Evolutionary conservation across 345 rosid species (phyloP), one percentile per base, ranked within the genome.

Genomic region (Streptanthus diversifolius): DNA sequence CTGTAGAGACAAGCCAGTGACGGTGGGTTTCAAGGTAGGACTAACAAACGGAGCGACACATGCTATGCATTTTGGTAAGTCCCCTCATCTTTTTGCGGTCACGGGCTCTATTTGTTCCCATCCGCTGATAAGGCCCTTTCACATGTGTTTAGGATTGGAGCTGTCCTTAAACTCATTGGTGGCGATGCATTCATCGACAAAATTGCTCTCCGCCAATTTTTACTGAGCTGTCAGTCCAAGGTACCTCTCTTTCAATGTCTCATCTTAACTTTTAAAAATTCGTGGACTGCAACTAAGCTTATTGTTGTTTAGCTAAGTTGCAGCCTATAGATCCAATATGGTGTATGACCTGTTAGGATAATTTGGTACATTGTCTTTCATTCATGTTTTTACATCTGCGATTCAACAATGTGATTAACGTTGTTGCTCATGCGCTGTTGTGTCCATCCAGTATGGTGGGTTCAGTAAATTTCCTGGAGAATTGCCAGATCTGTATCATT

Each of bases 21-120:
- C 79, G 95, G 96, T 72, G 99, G 99, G 62, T 87, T 89, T 80
- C 96, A 91, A 79, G 99, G 99, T 41, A 85, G 97, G 85, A 66
- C 86, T 48, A 95, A 87, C 82, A 91, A 95, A 74, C 75, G 80
- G 35, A 95, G 96, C 71, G 99, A 91, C 80, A 89, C 98, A 53
- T 95, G 99, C 78, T 95, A 91, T 78, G 97, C 99, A 49, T 95
- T 90, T 81, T 95, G 99, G 99, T 90, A 71, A 74, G 84, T 57
- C 22, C 66, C 33, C 55, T 32, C 68, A 73, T 35, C 45, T 33
- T 57, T 47, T 18, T 2, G 10, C 44, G 25, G 13, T 43, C 30
- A 33, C 6, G 0, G 33, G 9, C 14, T 40, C 49, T 25, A 9
- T 7, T 51, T 66, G 25, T 66, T 66, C 29, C 5, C 52, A 40